Conservation (phyloP, 805 yeast species). For the Pichia membranifaciens region DNA sequence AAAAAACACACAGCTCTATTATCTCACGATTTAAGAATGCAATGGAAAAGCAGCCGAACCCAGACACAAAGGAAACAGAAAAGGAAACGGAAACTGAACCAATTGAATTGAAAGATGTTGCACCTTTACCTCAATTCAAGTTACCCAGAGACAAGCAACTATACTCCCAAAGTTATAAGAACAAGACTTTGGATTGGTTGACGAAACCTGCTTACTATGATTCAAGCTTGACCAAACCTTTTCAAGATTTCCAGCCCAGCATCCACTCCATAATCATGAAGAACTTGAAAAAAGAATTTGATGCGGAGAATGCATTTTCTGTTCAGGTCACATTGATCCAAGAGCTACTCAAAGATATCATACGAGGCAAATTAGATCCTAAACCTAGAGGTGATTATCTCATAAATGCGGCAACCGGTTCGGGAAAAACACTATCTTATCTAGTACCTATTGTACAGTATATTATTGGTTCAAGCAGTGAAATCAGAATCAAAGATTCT, state of each 20-base stretch:
- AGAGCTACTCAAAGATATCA: constrained; percentile 38
- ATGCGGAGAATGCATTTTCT: constrained; percentile 59
- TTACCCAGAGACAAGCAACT: constrained; percentile 49
- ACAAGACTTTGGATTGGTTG: constrained; percentile 55
- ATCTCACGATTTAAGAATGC: constrained; percentile 48
- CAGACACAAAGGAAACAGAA: constrained; percentile 15
- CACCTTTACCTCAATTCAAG: constrained; percentile 82
- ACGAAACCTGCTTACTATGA: constrained; percentile 54
- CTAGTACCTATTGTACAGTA: constrained; percentile 75
- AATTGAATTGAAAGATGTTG: constrained; percentile 38
- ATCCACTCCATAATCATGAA: constrained; percentile 38
- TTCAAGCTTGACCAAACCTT: constrained; percentile 42
- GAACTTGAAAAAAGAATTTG: constrained; percentile 40
- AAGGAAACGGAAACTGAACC: constrained; percentile 20
- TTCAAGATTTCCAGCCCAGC: constrained; percentile 38
- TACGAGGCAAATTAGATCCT: constrained; percentile 39
- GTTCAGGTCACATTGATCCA: constrained; percentile 68
- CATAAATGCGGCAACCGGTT: constrained; percentile 93
- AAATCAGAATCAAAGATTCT: constrained; percentile 33
- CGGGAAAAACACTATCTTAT: constrained; percentile 92
- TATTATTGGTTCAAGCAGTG: constrained; percentile 32
- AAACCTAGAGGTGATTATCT: constrained; percentile 66
- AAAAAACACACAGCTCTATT: constrained; percentile 40
- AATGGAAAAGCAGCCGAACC: constrained; percentile 22
- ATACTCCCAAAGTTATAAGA: constrained; percentile 27